phyloP scores from a whole-genome alignment of 495 filamentous ascomycete species.

The Pseudoneurospora amorphoporcata region DNA sequence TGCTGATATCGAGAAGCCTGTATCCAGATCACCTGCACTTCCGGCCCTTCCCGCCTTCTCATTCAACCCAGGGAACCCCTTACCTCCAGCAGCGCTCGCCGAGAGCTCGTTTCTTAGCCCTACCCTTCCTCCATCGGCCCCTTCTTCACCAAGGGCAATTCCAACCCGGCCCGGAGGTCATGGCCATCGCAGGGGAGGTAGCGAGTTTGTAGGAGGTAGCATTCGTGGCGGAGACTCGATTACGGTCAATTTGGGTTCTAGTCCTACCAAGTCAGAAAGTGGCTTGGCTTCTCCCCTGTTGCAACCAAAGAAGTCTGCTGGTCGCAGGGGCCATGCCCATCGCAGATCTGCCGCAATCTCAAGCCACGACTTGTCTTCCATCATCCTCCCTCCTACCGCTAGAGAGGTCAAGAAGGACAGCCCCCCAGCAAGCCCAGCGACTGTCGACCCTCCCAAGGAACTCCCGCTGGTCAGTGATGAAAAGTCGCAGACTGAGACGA shows the following conservation, averaged over 20 bases:
- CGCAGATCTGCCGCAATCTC: conserved; percentile 80
- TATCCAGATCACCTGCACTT: conserved; percentile 35
- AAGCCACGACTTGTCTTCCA: conserved; percentile 61
- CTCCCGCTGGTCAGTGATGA: conserved; percentile 23
- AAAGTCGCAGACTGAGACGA: conserved; percentile 5
- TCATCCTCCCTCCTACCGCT: conserved; percentile 52
- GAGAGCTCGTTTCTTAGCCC: conserved; percentile 31
- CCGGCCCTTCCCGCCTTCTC: conserved; percentile 54
- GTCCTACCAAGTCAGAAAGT: conserved; percentile 53
- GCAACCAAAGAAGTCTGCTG: conserved; percentile 36
- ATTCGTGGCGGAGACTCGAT: conserved; percentile 46
- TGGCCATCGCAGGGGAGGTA: conserved; percentile 59
- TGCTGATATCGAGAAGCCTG: conserved; percentile 10
- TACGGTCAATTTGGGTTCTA: conserved; percentile 44
- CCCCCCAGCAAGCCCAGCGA: conserved; percentile 59
- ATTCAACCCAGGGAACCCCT: conserved; percentile 47
- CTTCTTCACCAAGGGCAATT: conserved; percentile 31
- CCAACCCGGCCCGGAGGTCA: conserved; percentile 38
- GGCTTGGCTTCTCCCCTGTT: conserved; percentile 39
- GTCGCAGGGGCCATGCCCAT: conserved; percentile 67
- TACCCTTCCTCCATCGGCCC: conserved; percentile 26
- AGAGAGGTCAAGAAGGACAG: conserved; percentile 45
- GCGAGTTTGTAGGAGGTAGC: conserved; percentile 72
- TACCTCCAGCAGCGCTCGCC: conserved; percentile 12
- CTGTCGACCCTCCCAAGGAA: conserved; percentile 27